Conservation (phyloP, 2,329 filamentous ascomycete genomes). For the Chrysoporthe cubensis region DNA sequence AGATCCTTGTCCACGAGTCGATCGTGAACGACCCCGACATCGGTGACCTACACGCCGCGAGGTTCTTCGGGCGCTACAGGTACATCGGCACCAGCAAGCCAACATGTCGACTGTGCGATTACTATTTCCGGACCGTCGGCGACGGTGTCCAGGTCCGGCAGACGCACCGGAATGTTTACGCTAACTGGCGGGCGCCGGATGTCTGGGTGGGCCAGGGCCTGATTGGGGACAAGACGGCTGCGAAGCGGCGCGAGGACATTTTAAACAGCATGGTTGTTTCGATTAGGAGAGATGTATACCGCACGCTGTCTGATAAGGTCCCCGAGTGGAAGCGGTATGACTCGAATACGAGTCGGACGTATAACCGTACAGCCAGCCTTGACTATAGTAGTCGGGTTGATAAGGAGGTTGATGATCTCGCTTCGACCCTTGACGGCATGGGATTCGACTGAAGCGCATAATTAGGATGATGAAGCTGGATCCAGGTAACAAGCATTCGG, state of each 20-base stretch:
- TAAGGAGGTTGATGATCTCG: background rate
- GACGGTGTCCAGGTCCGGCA: constrained; percentile 36
- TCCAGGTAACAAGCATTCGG: too few species aligned
- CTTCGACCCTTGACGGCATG: background rate
- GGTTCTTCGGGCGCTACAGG: constrained; percentile 39
- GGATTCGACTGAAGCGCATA: background rate
- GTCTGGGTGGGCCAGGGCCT: constrained; percentile 31
- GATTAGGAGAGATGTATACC: constrained; percentile 37
- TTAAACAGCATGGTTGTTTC: constrained; percentile 35
- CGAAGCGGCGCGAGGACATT: constrained; percentile 30
- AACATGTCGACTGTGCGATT: constrained; percentile 43
- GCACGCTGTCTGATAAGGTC: constrained; percentile 36
- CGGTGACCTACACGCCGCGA: background rate
- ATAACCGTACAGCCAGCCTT: background rate
- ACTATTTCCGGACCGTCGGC: constrained; percentile 38
- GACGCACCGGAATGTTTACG: constrained; percentile 45
- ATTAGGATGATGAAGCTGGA: too few species aligned
- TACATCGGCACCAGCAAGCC: constrained; percentile 50
- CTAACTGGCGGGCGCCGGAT: constrained; percentile 44
- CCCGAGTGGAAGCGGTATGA: constrained; percentile 37
- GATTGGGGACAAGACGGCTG: constrained; percentile 21
- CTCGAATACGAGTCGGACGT: constrained; percentile 36
- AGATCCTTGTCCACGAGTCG: constrained; percentile 39
- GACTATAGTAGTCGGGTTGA: background rate
- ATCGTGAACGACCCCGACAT: constrained; percentile 24